These are phyloP conservation scores for Fraxinus americana DNA, from an alignment of 257 asterid genomes.

Conservation along the genomic window DNA sequence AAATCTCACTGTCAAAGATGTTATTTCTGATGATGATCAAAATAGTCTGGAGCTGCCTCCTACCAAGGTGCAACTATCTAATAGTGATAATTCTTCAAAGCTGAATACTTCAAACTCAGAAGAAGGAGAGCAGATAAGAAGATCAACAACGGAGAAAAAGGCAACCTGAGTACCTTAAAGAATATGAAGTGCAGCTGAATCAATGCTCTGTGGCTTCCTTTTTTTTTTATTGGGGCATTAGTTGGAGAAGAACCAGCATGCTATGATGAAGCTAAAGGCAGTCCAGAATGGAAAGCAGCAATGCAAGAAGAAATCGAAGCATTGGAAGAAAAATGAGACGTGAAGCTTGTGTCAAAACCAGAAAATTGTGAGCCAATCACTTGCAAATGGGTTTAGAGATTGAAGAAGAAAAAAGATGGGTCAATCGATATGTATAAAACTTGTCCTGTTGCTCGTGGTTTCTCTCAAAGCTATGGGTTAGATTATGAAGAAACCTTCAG, in stretches of 20 bases:
- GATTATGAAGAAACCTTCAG: slow-evolving; percentile 22
- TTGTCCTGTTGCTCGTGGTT: slow-evolving; percentile 7
- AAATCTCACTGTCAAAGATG: neutral
- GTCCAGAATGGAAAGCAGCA: neutral
- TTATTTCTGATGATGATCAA: neutral
- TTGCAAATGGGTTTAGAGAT: slow-evolving; percentile 23
- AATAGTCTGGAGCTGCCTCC: neutral
- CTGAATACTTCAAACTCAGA: neutral
- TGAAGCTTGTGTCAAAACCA: neutral
- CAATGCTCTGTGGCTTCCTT: neutral
- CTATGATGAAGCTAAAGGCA: slow-evolving; percentile 22
- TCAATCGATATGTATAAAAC: neutral
- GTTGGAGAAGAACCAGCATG: slow-evolving; percentile 7
- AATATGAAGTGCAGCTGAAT: slow-evolving; percentile 11
- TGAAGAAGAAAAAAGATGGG: slow-evolving; percentile 7
- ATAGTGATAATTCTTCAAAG: neutral
- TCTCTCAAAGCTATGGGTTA: slow-evolving; percentile 26
- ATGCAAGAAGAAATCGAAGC: slow-evolving; percentile 17
- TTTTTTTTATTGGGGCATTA: neutral
- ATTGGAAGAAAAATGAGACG: neutral
- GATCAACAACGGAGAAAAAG: neutral
- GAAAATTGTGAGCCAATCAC: neutral
- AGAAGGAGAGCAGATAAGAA: neutral
- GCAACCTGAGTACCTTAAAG: slow-evolving; percentile 3
- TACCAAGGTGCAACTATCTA: neutral